Conservation (phyloP, 2,329 filamentous ascomycete genomes). For the Paraphaeosphaeria sporulosa region DNA sequence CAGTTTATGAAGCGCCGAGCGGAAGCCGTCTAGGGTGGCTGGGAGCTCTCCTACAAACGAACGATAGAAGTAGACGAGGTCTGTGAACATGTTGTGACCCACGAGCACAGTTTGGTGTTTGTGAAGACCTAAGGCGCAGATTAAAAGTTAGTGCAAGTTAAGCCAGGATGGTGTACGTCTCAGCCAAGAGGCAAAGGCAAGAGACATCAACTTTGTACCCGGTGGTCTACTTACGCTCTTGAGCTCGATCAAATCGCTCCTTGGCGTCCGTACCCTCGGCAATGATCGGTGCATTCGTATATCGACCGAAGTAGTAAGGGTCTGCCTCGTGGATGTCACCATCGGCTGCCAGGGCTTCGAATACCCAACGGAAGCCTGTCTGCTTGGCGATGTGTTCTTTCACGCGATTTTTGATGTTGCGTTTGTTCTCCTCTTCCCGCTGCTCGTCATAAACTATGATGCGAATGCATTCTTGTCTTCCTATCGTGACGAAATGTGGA, state of each 20-base stretch:
- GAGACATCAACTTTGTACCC: no score
- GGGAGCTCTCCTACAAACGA: constrained; percentile 68
- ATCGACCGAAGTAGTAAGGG: constrained; percentile 44
- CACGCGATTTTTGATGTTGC: constrained; percentile 46
- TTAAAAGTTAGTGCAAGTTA: no score
- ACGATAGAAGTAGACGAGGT: constrained; percentile 70
- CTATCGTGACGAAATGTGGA: constrained; percentile 54
- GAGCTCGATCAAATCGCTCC: constrained; percentile 50
- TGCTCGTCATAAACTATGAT: constrained; percentile 52
- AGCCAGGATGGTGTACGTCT: no score
- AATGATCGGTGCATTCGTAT: constrained; percentile 43
- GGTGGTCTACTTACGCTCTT: no score
- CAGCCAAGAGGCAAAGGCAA: no score
- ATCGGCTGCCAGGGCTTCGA: constrained; percentile 55
- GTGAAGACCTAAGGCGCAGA: no score
- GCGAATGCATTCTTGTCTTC: constrained; percentile 53
- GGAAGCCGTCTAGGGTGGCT: constrained; percentile 61
- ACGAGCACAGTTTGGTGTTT: constrained; percentile 61
- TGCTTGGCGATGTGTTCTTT: constrained; percentile 53
- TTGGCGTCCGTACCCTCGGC: constrained; percentile 47
- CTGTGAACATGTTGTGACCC: constrained; percentile 71
- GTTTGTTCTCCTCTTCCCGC: constrained; percentile 53
- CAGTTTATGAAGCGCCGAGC: constrained; percentile 57
- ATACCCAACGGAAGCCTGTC: constrained; percentile 59
- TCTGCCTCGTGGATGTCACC: constrained; percentile 49